Base-by-base conservation (phyloP, 345 rosid species). In the Aurinia saxatilis region DNA sequence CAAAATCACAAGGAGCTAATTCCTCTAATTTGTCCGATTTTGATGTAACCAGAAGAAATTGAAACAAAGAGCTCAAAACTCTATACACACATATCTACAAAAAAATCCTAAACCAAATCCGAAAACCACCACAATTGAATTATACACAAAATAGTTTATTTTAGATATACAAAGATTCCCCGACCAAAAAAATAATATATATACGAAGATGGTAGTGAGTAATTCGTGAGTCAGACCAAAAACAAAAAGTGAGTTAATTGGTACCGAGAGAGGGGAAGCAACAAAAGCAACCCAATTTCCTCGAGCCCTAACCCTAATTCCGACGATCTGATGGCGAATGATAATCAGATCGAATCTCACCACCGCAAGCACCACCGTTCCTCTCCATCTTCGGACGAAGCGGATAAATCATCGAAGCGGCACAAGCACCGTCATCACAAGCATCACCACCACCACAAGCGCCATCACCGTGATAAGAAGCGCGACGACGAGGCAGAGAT, bases 341-440 rank as follows among this genome's bases (percentile, higher is more conserved):
- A 74, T 35, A 68, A 56, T 49, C 74, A 54, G 39, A 60, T 57
- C 45, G 96, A 87, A 39, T 76, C 85, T 52, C 83, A 71, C 60
- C 78, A 68, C 67, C 83, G 85, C 63, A 90, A 88, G 81, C 91
- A 86, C 75, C 85, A 74, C 45, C 89, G 85, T 23, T 81, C 41
- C 13, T 80, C 50, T 66, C 52, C 76, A 3, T 52, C 72, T 1
- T 71, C 75, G 36, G 87, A 79, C 30, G 90, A 78, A 25, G 71
- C 66, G 6, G 86, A 75, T 7, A 84, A 84, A 79, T 80, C 88
- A 15, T 73, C 85, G 6, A 86, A 88, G 61, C 91, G 89, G 10
- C 92, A 78, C 69, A 90, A 95, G 65, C 88, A 88, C 63, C 92
- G 91, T 55, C 97, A 80, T 58, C 89, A 73, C 70, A 73, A 73